Conservation (phyloP, 2,329 filamentous ascomycete species). For the Coniochaeta sp. region DNA sequence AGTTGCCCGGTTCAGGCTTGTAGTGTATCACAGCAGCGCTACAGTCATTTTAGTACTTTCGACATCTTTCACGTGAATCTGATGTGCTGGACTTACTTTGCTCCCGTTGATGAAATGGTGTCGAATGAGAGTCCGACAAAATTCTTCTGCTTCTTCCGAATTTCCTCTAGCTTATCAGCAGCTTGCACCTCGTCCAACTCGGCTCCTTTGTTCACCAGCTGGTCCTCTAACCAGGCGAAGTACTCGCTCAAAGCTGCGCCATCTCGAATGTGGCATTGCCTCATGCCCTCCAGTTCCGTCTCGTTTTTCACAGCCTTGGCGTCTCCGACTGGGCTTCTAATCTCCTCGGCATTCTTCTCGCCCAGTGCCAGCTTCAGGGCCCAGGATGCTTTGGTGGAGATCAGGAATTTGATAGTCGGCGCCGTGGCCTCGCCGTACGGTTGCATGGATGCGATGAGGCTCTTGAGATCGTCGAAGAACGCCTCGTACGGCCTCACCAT, state of each 20-base stretch:
- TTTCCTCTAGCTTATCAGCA: conserved; percentile 81
- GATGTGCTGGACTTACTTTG: conserved; percentile 43
- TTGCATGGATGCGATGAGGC: conserved; percentile 38
- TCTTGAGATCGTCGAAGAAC: conserved; percentile 71
- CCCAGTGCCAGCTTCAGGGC: conserved; percentile 80
- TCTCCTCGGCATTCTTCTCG: conserved; percentile 75
- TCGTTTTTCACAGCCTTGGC: conserved; percentile 94
- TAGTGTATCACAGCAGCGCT: conserved; percentile 97
- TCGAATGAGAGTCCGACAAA: conserved; percentile 91
- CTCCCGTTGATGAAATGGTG: conserved; percentile 90
- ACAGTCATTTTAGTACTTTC: conserved; percentile 4
- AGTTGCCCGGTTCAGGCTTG: conserved; percentile 75
- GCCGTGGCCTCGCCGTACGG: conserved; percentile 14
- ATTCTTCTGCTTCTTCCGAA: conserved; percentile 59
- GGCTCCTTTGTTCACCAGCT: conserved; percentile 66
- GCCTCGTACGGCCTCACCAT: conserved; percentile 72
- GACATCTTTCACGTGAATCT: not conserved
- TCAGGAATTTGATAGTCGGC: conserved; percentile 59
- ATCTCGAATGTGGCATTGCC: conserved; percentile 86
- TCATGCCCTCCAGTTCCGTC: conserved; percentile 84
- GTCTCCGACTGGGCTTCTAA: conserved; percentile 79
- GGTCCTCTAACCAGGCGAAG: conserved; percentile 94
- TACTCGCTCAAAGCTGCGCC: conserved; percentile 86
- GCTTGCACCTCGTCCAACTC: conserved; percentile 80
- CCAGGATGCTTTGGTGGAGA: conserved; percentile 90